Percentiles rank a stretch among this genome's conserved stretches.
These are phyloP conservation scores for Eucalyptus sideroxylon DNA, from an alignment of 345 rosid genomes.

Conservation along the genomic window DNA sequence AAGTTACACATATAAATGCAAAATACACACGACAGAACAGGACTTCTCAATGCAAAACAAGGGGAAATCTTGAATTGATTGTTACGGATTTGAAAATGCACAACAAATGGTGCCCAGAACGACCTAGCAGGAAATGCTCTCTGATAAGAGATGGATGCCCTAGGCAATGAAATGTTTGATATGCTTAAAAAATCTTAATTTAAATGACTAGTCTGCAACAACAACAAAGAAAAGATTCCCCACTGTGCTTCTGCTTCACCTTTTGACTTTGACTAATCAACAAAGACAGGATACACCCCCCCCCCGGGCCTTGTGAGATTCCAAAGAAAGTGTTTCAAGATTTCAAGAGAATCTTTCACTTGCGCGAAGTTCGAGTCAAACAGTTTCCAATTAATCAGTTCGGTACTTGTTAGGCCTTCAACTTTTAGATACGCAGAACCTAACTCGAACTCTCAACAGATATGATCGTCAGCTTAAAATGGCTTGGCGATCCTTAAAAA, in stretches of 20 bases:
- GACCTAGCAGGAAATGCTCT: background rate
- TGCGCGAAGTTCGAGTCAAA: background rate
- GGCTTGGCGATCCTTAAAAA: background rate
- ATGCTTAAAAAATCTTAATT: background rate
- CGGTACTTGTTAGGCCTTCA: background rate
- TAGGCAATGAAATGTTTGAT: background rate
- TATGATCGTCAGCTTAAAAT: background rate
- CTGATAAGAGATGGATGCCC: background rate
- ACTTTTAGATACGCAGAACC: background rate
- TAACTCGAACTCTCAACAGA: background rate
- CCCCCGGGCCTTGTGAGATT: background rate
- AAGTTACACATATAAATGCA: background rate
- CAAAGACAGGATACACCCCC: background rate
- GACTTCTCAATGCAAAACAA: background rate
- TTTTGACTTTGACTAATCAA: background rate
- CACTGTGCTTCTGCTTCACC: background rate
- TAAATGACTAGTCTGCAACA: background rate
- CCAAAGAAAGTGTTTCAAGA: background rate
- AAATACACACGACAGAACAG: background rate
- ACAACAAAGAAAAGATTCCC: background rate
- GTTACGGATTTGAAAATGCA: background rate
- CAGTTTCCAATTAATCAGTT: background rate
- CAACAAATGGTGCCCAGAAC: background rate
- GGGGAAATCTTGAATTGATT: background rate
- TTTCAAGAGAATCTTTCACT: background rate